A percentile compares a stretch with the other conserved stretches of the same genome.
Evolutionary conservation across 441 rosid species (phyloP).

Genomic region (Jatropha multifida): DNA sequence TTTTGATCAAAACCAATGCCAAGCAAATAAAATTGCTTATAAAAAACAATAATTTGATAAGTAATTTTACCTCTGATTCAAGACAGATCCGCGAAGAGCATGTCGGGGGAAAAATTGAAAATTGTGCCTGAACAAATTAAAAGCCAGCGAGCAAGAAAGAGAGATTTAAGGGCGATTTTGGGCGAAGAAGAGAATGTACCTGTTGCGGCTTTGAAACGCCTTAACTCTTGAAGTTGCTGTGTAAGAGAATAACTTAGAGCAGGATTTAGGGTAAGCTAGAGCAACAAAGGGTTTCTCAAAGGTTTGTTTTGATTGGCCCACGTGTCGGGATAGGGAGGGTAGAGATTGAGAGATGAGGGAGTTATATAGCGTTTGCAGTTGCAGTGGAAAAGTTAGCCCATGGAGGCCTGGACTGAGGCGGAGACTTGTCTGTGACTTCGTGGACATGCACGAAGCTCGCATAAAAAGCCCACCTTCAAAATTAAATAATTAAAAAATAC

Average conservation of each 20-base stretch:
- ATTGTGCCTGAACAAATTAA: conserved; percentile 14
- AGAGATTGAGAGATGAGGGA: no score
- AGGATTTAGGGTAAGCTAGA: background rate
- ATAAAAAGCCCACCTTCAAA: background rate
- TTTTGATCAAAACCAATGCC: no score
- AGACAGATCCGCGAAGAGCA: conserved; percentile 20
- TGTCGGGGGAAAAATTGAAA: conserved; percentile 9
- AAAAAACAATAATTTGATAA: background rate
- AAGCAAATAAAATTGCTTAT: no score
- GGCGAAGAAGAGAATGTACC: background rate
- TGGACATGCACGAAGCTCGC: background rate
- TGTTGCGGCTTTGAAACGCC: conserved; percentile 20
- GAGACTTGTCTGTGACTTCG: no score
- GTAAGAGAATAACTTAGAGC: no score
- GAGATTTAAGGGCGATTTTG: background rate
- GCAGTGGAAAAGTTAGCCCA: no score
- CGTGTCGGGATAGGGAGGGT: background rate
- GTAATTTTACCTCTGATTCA: conserved; percentile 28
- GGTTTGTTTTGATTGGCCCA: background rate
- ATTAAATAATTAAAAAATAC: no score
- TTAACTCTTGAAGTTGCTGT: background rate
- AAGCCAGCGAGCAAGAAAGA: conserved; percentile 31
- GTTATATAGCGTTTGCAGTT: no score
- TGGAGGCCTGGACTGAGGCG: no score
- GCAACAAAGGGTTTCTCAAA: background rate